Percentiles rank a stretch among this genome's conserved stretches.
Evolutionary conservation across 2,329 filamentous ascomycete species (phyloP).

Genomic region (Cercospora sp.): DNA sequence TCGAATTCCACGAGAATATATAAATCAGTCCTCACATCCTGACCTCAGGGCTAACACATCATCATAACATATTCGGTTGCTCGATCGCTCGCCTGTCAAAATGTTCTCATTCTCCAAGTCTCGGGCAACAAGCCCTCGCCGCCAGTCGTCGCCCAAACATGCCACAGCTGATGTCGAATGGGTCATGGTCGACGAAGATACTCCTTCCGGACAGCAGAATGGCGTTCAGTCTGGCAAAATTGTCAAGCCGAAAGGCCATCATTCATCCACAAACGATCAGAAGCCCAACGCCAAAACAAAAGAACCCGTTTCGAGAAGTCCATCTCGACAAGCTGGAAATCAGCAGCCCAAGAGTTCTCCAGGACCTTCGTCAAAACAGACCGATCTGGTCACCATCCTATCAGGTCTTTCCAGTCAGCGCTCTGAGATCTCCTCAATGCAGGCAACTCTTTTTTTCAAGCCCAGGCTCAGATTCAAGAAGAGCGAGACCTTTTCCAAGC

Average conservation of each 20-base stretch:
- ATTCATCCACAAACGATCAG: not conserved
- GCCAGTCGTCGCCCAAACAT: not conserved
- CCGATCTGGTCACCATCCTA: not conserved
- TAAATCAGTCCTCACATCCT: not conserved
- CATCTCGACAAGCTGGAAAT: not conserved
- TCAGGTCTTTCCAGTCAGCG: not conserved
- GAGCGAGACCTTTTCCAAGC: constrained; percentile 8
- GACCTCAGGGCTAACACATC: not conserved
- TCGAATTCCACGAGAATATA: not conserved
- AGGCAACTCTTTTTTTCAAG: not conserved
- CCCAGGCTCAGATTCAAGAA: constrained; percentile 10
- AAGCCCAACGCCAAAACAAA: not conserved
- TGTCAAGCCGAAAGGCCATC: not conserved
- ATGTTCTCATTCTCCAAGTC: not conserved
- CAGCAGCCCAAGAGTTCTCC: not conserved
- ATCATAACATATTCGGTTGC: not conserved
- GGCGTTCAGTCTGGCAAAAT: not conserved
- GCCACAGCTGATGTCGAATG: not conserved
- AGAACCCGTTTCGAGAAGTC: not conserved
- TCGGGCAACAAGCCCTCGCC: not conserved
- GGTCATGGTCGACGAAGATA: not conserved
- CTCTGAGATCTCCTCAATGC: not conserved
- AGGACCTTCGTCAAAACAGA: not conserved
- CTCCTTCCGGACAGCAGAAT: not conserved
- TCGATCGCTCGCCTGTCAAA: not conserved